phyloP scores from a whole-genome alignment of 352 stramenopile species.

The Thraustotheca clavata region DNA sequence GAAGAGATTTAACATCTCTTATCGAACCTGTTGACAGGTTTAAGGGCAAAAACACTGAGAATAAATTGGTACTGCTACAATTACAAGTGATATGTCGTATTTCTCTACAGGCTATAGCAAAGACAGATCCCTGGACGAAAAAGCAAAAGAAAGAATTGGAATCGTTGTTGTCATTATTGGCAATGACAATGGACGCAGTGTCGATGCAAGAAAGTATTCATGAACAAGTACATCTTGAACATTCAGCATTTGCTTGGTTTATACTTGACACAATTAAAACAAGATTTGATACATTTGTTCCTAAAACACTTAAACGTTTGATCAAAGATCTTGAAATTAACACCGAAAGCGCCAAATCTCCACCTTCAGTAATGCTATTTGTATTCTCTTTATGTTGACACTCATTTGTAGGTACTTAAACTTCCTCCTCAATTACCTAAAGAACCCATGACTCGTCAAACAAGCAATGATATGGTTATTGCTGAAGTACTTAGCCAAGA shows the following conservation, averaged over 20 bases:
- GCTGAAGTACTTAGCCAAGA: constrained; percentile 6
- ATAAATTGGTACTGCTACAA: constrained; percentile 50
- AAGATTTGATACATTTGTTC: constrained; percentile 34
- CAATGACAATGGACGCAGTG: constrained; percentile 55
- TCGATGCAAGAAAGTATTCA: constrained; percentile 51
- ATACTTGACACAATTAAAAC: constrained; percentile 40
- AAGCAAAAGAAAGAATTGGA: constrained; percentile 55
- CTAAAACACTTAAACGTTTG: constrained; percentile 41
- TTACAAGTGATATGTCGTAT: constrained; percentile 56
- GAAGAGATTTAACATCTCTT: constrained; percentile 6
- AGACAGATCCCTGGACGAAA: constrained; percentile 5
- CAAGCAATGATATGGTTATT: constrained; percentile 7
- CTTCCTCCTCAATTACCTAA: not conserved
- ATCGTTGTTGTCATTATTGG: constrained; percentile 57
- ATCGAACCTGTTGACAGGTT: constrained; percentile 23
- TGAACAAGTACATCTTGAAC: constrained; percentile 42
- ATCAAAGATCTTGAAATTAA: constrained; percentile 48
- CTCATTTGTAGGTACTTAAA: not conserved
- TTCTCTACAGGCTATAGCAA: not conserved
- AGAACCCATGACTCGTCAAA: not conserved
- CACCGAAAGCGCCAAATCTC: not conserved
- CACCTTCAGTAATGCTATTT: not conserved
- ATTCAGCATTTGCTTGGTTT: constrained; percentile 65
- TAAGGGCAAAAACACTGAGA: constrained; percentile 15
- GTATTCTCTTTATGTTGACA: not conserved